These are phyloP conservation scores for Soucietia sequanensis DNA, from an alignment of 805 yeast species.

Conservation along the genomic window DNA sequence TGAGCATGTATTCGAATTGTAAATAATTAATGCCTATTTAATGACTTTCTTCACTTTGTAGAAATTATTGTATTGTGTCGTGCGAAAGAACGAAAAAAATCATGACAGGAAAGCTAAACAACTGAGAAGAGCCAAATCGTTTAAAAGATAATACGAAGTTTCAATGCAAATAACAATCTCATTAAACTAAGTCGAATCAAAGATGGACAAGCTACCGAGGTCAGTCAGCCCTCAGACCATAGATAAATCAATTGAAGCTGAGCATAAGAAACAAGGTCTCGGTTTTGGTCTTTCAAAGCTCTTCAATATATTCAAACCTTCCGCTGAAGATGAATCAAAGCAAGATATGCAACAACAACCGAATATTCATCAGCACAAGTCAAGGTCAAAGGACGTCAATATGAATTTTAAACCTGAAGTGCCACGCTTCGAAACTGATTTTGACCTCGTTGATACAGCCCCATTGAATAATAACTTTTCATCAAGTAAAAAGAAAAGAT, in stretches of 20 bases:
- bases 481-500: constrained; percentile 26
- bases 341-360: constrained; percentile 1
- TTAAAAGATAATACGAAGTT: too few relatives aligned
- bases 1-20: too few relatives aligned
- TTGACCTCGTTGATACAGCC: constrained; percentile 9
- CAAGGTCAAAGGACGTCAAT: too few relatives aligned
- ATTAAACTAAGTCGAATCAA: not conserved
- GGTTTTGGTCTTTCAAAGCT: constrained; percentile 8
- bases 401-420: not conserved
- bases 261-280: not conserved
- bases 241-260: constrained; percentile 4
- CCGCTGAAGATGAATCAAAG: too few relatives aligned
- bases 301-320: constrained; percentile 12
- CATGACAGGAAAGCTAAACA: too few relatives aligned
- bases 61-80: too few relatives aligned
- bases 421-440: constrained; percentile 2
- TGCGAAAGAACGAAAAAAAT: too few relatives aligned
- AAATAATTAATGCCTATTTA: too few relatives aligned
- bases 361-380: not conserved
- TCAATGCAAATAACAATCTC: too few relatives aligned
- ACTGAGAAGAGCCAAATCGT: too few relatives aligned
- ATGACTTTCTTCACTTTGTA: too few relatives aligned
- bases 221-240: constrained; percentile 17
- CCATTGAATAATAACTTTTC: constrained; percentile 21
- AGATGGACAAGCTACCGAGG: constrained; percentile 6